phyloP scores from a whole-genome alignment of 2,329 filamentous ascomycete genomes.

The Endoconidiophora laricicola region DNA sequence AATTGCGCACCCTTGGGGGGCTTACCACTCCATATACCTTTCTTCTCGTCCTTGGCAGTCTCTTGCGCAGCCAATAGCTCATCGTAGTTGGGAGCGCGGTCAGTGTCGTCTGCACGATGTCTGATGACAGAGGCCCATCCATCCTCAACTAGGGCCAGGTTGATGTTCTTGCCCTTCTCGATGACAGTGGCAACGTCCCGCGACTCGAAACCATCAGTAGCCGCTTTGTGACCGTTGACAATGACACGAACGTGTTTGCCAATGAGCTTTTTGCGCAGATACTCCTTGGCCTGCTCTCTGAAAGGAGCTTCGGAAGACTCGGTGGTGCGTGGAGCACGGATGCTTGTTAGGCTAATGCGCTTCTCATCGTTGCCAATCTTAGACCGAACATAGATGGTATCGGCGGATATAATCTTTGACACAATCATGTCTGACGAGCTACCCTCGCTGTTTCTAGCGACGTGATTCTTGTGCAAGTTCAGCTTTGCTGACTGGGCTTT shows the following conservation, averaged over 20 bases:
- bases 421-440: slow-evolving; percentile 63
- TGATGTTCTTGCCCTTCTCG: slow-evolving; percentile 73
- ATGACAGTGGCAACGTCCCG: slow-evolving; percentile 84
- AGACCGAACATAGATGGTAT: slow-evolving; percentile 65
- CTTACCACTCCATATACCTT: slow-evolving; percentile 92
- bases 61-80: slow-evolving; percentile 68
- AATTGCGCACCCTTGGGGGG: slow-evolving; percentile 67
- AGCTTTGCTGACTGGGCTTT: slow-evolving; percentile 59
- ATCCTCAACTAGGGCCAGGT: slow-evolving; percentile 69
- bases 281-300: slow-evolving; percentile 88
- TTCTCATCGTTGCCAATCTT: slow-evolving; percentile 70
- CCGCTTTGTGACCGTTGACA: slow-evolving; percentile 80
- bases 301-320: slow-evolving; percentile 81
- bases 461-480: slow-evolving; percentile 68
- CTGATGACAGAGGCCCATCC: slow-evolving; percentile 89
- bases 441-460: slow-evolving; percentile 28
- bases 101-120: slow-evolving; percentile 85
- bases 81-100: slow-evolving; percentile 88
- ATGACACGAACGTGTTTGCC: slow-evolving; percentile 86
- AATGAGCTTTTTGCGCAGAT: slow-evolving; percentile 80
- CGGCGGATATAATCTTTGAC: slow-evolving; percentile 63
- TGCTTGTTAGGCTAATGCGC: slow-evolving; percentile 79
- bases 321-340: slow-evolving; percentile 77
- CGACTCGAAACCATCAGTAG: slow-evolving; percentile 79
- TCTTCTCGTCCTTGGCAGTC: slow-evolving; percentile 68